Evolutionary conservation across 2,329 filamentous ascomycete genomes (phyloP).

Genomic region (Calycina marina): DNA sequence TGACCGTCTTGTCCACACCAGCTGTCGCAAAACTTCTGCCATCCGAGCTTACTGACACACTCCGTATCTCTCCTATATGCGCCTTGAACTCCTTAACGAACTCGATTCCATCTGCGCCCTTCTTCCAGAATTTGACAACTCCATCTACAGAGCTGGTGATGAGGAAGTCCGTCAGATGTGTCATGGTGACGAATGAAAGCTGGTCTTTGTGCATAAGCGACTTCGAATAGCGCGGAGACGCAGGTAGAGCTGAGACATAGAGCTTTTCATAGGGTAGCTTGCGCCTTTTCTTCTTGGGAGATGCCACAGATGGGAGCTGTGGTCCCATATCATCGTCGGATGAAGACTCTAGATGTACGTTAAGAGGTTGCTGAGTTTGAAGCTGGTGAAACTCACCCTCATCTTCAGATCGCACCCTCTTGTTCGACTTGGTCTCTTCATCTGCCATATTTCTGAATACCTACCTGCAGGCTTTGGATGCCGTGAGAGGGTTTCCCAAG

Average conservation of each 20-base stretch:
- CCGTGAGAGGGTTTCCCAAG: no score
- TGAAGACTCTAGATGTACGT: conserved; percentile 31
- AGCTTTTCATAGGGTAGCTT: conserved; percentile 90
- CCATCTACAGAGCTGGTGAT: conserved; percentile 90
- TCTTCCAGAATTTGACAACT: conserved; percentile 99
- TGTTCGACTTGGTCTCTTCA: conserved; percentile 27
- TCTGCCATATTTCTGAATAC: conserved; percentile 25
- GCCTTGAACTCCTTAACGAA: conserved; percentile 98
- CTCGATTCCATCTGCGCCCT: conserved; percentile 76
- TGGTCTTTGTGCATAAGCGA: conserved; percentile 99
- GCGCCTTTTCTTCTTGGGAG: conserved; percentile 79
- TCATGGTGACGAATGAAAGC: conserved; percentile 74
- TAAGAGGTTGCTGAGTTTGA: conserved; percentile 1
- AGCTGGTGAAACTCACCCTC: conserved; percentile 13
- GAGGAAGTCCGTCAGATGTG: conserved; percentile 83
- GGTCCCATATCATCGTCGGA: conserved; percentile 91
- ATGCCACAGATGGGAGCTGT: conserved; percentile 64
- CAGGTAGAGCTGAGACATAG: conserved; percentile 79
- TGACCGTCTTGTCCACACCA: conserved; percentile 63
- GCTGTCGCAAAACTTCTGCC: conserved; percentile 87
- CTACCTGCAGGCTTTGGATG: no score
- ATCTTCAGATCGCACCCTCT: conserved; percentile 40
- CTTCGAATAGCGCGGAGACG: conserved; percentile 71
- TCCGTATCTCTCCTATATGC: conserved; percentile 71
- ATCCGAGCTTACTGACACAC: conserved; percentile 75